Base-by-base conservation (phyloP, 1,284 basidiomycete genomes). In the Lentinus polychrous region DNA sequence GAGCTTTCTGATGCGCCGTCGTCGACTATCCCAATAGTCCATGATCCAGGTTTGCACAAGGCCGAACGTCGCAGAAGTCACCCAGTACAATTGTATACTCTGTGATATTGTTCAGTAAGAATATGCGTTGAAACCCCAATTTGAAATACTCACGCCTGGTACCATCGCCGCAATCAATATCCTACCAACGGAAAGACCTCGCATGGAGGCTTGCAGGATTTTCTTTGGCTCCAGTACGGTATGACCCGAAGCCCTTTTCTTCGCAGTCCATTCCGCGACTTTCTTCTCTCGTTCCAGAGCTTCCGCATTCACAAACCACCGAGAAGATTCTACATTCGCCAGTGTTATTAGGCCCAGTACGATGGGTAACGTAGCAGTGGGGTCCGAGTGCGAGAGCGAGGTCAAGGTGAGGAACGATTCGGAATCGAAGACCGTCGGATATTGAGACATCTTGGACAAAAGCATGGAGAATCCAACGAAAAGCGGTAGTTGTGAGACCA, bases 41-140 rank as follows among this genome's bases (percentile, higher is more conserved):
- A 94, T 73, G n/a, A 76, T 55, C 75, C 83, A 85, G 6, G 87
- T 86, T 61, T 94, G 90, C 14, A 84, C 52, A 18, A 94, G 68
- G 33, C 91, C 91, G 60, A 88, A 89, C 15, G 78, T 65, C 20
- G 91, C 86, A 6, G 90, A 93, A 4, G 88, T 82, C 2, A 87
- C 71, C 91, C 91, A 94, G 61, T 91, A 94, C 15, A 93, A 58
- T 40, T 84, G 73, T 15, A 94, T 74, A 43, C 85, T 79, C 88
- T 93, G 56, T 23, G 3, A 33, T 31, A 51, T 22, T 12, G 42
- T 11, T 37, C 17, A 22, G 35, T 36, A 10, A 41, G 32, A 34
- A 23, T 12, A 43, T 14, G 18, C 35, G 35, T 5, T 37, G 14
- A 18, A n/a, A 34, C 10, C 17, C 14, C 20, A n/a, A 39, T 38